Evolutionary conservation across 2,329 filamentous ascomycete species (phyloP).

Genomic region (Colletotrichum scovillei): DNA sequence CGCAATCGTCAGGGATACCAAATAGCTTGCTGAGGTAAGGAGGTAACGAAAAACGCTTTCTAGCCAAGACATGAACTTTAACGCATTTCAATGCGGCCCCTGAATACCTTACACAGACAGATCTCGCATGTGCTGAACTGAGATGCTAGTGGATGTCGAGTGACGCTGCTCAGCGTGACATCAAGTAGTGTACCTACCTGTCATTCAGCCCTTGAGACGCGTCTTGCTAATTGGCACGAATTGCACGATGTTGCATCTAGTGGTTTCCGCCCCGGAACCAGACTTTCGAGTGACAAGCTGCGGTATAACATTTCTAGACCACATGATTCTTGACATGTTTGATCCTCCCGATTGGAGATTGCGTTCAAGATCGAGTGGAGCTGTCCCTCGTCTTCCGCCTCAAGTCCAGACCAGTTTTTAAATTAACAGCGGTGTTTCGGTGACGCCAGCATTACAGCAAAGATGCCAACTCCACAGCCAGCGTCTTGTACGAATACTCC

Average conservation of each 20-base stretch:
- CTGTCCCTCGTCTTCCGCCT: not conserved
- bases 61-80: slow-evolving; percentile 25
- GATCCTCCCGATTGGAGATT: slow-evolving; percentile 25
- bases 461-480: not conserved
- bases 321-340: slow-evolving; percentile 16
- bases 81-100: not conserved
- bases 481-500: not conserved
- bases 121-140: slow-evolving; percentile 7
- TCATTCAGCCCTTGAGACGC: not conserved
- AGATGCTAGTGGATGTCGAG: slow-evolving; percentile 8
- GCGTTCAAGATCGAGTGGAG: slow-evolving; percentile 6
- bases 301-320: not conserved
- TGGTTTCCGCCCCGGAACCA: not conserved
- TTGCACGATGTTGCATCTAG: not conserved
- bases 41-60: slow-evolving; percentile 3
- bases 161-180: not conserved
- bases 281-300: not conserved
- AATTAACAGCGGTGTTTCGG: slow-evolving; percentile 18
- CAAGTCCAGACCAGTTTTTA: slow-evolving; percentile 4
- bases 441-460: slow-evolving; percentile 10
- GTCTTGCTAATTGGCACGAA: not conserved
- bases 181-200: not conserved
- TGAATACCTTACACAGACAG: not conserved
- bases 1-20: not conserved
- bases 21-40: slow-evolving; percentile 20